phyloP scores from a whole-genome alignment of 306 rosid genomes.

The Begonia peltatifolia region DNA sequence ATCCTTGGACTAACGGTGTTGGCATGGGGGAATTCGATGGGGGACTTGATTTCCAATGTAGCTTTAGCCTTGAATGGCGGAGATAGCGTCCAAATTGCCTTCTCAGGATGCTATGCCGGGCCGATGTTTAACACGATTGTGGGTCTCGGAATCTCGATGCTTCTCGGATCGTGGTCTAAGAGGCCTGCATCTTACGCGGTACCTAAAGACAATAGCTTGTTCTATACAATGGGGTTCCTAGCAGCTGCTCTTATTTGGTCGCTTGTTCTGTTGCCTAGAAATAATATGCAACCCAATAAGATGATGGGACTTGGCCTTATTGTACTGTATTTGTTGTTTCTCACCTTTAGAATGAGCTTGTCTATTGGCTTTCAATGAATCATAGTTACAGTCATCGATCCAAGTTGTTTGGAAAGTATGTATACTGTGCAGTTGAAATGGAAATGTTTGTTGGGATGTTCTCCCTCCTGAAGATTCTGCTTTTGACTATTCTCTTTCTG shows the following conservation, averaged over 20 bases:
- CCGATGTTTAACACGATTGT: conserved; percentile 93
- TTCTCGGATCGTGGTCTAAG: conserved; percentile 41
- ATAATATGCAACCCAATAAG: conserved; percentile 49
- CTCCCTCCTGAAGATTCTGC: no score
- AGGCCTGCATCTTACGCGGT: conserved; percentile 35
- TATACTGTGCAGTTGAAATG: no score
- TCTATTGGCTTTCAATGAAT: neutral
- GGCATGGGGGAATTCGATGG: conserved; percentile 99
- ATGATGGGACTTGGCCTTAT: conserved; percentile 48
- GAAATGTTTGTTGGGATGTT: no score
- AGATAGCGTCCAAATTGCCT: conserved; percentile 88
- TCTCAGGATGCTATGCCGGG: conserved; percentile 94
- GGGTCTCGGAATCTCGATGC: conserved; percentile 83
- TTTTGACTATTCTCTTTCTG: no score
- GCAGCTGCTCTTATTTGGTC: conserved; percentile 50
- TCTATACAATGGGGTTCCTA: conserved; percentile 48
- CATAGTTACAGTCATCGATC: no score
- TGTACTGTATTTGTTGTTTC: conserved; percentile 40
- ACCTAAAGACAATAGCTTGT: conserved; percentile 45
- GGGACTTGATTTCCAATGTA: conserved; percentile 82
- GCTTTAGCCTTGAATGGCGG: conserved; percentile 73
- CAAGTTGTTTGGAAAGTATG: no score
- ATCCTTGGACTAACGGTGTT: conserved; percentile 85
- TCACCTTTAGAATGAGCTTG: conserved; percentile 32
- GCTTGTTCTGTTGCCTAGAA: conserved; percentile 39